phyloP scores from a whole-genome alignment of 2,329 filamentous ascomycete species.

The Penicillium capsulatum region DNA sequence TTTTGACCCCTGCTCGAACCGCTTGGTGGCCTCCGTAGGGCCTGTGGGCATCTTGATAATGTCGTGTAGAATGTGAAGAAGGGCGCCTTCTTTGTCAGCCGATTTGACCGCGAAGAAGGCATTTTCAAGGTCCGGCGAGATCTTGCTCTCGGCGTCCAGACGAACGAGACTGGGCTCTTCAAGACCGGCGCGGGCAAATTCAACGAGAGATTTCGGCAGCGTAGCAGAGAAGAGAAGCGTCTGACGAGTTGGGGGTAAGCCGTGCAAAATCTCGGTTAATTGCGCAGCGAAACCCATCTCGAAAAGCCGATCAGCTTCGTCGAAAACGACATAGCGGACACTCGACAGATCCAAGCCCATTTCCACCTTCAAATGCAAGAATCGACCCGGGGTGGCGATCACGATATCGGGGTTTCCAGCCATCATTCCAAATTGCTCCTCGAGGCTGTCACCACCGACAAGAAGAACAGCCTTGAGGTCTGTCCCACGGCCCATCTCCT shows the following conservation, averaged over 20 bases:
- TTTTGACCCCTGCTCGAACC: conserved; percentile 45
- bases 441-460: conserved; percentile 90
- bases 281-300: conserved; percentile 98
- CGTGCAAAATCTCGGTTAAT: conserved; percentile 85
- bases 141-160: conserved; percentile 89
- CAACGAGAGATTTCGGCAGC: conserved; percentile 85
- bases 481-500: conserved; percentile 85
- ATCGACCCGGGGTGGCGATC: conserved; percentile 93
- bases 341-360: conserved; percentile 91
- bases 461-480: conserved; percentile 86
- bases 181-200: conserved; percentile 88
- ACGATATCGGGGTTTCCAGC: conserved; percentile 93
- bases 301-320: conserved; percentile 93
- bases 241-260: conserved; percentile 76
- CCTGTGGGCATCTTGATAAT: conserved; percentile 85
- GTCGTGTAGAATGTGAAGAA: conserved; percentile 84
- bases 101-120: conserved; percentile 93
- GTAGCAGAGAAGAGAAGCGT: conserved; percentile 95
- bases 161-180: conserved; percentile 89
- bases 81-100: conserved; percentile 86
- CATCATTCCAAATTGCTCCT: conserved; percentile 93
- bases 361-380: conserved; percentile 93
- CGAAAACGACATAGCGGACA: conserved; percentile 91
- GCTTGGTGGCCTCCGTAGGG: conserved; percentile 51
- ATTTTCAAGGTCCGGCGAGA: conserved; percentile 91